These are phyloP conservation scores for Candida multigemmis DNA, from an alignment of 805 yeast genomes.

Conservation along the genomic window DNA sequence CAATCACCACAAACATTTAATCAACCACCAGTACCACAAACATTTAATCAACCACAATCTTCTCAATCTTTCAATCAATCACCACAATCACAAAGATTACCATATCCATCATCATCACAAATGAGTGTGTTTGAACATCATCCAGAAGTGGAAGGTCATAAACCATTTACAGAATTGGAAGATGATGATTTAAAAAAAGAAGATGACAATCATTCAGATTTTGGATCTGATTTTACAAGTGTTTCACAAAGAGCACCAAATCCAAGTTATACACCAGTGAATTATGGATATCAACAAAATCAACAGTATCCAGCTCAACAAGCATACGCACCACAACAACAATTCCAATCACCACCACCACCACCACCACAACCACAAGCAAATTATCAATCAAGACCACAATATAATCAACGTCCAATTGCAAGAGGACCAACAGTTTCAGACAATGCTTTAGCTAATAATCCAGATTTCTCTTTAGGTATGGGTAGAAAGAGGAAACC, in stretches of 20 bases:
- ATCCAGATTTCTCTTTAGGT: conserved; percentile 32
- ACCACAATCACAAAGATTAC: too few relatives aligned
- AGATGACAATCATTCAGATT: conserved; percentile 19
- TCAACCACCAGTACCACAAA: conserved; percentile 1
- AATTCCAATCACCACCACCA: conserved; percentile 6
- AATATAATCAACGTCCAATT: conserved; percentile 6
- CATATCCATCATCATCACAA: too few relatives aligned
- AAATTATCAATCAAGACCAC: conserved; percentile 11
- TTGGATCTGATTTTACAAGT: conserved; percentile 64
- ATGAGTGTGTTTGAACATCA: conserved; percentile 35
- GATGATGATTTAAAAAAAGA: conserved; percentile 11
- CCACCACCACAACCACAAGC: conserved; percentile 8
- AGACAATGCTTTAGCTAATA: conserved; percentile 26
- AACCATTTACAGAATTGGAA: conserved; percentile 33
- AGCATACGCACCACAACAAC: conserved; percentile 5
- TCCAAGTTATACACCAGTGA: conserved; percentile 36
- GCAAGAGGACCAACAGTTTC: conserved; percentile 26
- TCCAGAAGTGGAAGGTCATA: conserved; percentile 36
- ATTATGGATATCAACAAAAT: conserved; percentile 11
- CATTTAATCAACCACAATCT: too few relatives aligned
- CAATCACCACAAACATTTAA: background rate
- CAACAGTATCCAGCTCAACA: conserved; percentile 7
- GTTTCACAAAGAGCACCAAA: conserved; percentile 72
- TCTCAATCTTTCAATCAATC: too few relatives aligned
- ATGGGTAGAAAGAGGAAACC: conserved; percentile 5